phyloP scores from a whole-genome alignment of 163 green algal species.

The Volvox carteri region DNA sequence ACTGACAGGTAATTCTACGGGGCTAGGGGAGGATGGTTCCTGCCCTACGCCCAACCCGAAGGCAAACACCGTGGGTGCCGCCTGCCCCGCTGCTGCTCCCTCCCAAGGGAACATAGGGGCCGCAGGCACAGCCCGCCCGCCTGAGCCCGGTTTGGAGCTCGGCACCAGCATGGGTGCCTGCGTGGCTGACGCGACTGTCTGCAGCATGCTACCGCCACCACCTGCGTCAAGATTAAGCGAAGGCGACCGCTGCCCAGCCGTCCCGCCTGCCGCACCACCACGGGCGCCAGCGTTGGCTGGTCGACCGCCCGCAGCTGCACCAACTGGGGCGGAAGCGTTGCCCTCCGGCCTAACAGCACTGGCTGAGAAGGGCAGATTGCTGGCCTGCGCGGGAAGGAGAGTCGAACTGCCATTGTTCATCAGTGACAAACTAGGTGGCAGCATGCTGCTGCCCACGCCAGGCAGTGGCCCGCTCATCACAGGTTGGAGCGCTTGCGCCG shows the following conservation, averaged over 20 bases:
- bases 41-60: neutral
- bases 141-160: neutral
- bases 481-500: conserved; percentile 9
- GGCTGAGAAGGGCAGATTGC: conserved; percentile 9
- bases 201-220: neutral
- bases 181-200: conserved; percentile 1
- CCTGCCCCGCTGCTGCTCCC: neutral
- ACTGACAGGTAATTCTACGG: neutral
- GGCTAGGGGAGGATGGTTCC: neutral
- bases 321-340: neutral
- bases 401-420: conserved; percentile 11
- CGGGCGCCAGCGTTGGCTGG: neutral
- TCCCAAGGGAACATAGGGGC: conserved; percentile 21
- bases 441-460: conserved; percentile 35
- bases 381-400: conserved; percentile 24
- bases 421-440: conserved; percentile 10
- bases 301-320: neutral
- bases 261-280: neutral
- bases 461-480: conserved; percentile 1
- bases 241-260: neutral
- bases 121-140: neutral
- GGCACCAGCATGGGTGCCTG: neutral
- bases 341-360: conserved; percentile 6
- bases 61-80: conserved; percentile 9
- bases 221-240: neutral